Conservation (phyloP, 2,329 filamentous ascomycete genomes). For the Balansia obtecta region DNA sequence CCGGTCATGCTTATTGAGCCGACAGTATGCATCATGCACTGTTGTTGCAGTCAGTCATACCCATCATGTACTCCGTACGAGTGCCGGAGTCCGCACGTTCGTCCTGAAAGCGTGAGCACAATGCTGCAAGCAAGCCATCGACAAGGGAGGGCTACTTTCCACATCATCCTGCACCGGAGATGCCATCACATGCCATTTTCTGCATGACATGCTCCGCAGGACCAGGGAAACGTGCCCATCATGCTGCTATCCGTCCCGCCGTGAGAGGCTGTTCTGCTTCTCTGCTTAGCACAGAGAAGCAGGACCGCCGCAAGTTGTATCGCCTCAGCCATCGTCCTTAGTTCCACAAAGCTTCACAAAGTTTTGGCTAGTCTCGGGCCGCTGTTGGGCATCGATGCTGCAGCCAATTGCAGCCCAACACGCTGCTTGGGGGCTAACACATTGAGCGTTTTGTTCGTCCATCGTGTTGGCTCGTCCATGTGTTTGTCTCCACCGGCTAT, state of each 20-base stretch:
- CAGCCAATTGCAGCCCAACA: slow-evolving; percentile 24
- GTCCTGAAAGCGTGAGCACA: too few species aligned
- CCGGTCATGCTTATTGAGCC: too few species aligned
- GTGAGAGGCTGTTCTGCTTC: not conserved
- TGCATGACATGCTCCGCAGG: slow-evolving; percentile 1
- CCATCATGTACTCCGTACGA: too few species aligned
- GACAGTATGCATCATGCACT: too few species aligned
- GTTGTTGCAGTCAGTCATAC: too few species aligned
- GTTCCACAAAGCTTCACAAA: slow-evolving; percentile 1
- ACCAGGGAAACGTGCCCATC: slow-evolving; percentile 3
- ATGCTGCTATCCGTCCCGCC: not conserved
- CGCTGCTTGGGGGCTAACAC: slow-evolving; percentile 8
- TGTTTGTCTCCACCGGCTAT: not conserved
- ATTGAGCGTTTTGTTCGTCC: not conserved
- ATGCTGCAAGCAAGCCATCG: not conserved
- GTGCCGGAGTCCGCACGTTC: too few species aligned
- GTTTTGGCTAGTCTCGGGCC: slow-evolving; percentile 8
- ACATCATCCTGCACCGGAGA: not conserved
- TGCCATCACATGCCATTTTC: not conserved
- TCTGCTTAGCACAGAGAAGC: not conserved
- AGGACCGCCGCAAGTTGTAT: not conserved
- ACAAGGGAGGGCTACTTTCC: not conserved
- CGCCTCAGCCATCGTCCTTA: not conserved
- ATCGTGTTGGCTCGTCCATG: not conserved
- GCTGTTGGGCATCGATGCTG: slow-evolving; percentile 28